phyloP scores from a whole-genome alignment of 2,329 filamentous ascomycete genomes.

The Samsoniella hepiali region DNA sequence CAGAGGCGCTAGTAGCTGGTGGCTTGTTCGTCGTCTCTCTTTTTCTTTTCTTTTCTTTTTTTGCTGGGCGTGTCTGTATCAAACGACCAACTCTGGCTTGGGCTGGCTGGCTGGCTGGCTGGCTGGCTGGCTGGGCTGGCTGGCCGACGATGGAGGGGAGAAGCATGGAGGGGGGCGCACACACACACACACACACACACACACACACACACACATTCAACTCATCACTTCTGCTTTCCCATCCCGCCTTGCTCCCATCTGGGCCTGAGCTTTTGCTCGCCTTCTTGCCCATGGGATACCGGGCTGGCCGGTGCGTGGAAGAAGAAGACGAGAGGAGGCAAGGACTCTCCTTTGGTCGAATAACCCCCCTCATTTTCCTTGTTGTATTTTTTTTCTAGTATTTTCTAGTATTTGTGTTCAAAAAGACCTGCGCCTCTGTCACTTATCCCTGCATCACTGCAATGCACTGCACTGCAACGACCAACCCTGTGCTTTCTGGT shows the following conservation, averaged over 20 bases:
- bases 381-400: background rate
- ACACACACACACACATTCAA: too few species aligned
- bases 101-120: too few species aligned
- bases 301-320: conserved; percentile 14
- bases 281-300: background rate
- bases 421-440: background rate
- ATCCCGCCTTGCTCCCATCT: background rate
- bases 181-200: background rate
- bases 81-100: too few species aligned
- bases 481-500: conserved; percentile 8
- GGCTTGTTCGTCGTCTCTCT: too few species aligned
- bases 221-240: background rate
- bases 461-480: background rate
- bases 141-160: background rate
- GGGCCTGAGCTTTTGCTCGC: background rate
- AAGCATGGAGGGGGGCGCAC: background rate
- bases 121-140: background rate
- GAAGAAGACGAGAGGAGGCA: background rate
- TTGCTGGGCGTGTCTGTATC: background rate
- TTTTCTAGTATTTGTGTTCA: background rate
- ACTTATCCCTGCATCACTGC: background rate
- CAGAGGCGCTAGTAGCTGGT: too few species aligned
- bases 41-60: background rate
- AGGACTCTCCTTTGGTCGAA: background rate
- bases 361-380: background rate